A percentile compares a stretch with the other conserved stretches of the same genome.
Evolutionary conservation across 345 rosid species (phyloP).

Genomic region (Zanthoxylum bungeanum): DNA sequence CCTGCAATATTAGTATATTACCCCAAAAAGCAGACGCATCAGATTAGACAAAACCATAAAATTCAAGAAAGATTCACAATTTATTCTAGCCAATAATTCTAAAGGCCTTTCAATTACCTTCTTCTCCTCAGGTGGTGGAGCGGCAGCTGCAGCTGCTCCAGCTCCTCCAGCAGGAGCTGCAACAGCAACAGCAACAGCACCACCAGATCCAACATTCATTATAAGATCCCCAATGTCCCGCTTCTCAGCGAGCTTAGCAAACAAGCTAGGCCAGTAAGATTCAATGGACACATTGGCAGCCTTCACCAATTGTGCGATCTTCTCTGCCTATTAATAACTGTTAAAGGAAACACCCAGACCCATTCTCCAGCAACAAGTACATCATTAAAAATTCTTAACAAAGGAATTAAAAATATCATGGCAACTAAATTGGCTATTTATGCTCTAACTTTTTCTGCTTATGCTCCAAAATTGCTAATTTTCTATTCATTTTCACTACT

Average conservation of each 20-base stretch:
- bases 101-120: conserved; percentile 40
- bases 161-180: conserved; percentile 45
- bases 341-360: no score
- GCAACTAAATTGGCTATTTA: no score
- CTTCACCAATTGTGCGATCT: conserved; percentile 9
- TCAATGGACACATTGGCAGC: conserved; percentile 8
- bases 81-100: background rate
- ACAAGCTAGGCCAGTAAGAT: conserved; percentile 22
- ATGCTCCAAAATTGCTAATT: no score
- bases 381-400: no score
- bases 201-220: conserved; percentile 6
- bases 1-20: no score
- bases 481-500: no score
- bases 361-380: no score
- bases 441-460: no score
- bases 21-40: background rate
- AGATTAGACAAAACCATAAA: background rate
- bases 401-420: no score
- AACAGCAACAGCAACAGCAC: conserved; percentile 36
- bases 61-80: background rate
- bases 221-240: conserved; percentile 9
- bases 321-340: no score
- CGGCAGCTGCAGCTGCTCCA: conserved; percentile 51
- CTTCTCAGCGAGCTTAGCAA: conserved; percentile 23
- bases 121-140: conserved; percentile 77